A percentile compares a stretch with the other conserved stretches of the same genome.
phyloP scores from a whole-genome alignment of 192 early-diverging fungal species.

The Chytriomyces sp. region DNA sequence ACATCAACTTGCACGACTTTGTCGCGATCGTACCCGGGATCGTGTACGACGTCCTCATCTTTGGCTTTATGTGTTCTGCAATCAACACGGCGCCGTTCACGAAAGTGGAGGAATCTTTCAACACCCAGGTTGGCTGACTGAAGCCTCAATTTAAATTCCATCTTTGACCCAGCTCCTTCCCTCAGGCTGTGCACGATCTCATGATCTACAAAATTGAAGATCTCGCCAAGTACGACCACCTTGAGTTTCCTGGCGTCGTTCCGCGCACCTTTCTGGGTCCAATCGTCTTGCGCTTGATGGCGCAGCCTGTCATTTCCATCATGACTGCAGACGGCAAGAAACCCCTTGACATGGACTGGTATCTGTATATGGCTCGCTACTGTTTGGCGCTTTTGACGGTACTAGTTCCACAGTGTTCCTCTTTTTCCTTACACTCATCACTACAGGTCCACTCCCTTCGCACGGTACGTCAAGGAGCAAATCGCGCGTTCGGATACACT shows the following conservation, averaged over 20 bases:
- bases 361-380: constrained; percentile 17
- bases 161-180: background rate
- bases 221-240: constrained; percentile 71
- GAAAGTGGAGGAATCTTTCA: constrained; percentile 98
- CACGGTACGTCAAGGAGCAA: constrained; percentile 55
- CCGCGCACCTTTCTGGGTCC: constrained; percentile 92
- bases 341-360: background rate
- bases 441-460: constrained; percentile 43
- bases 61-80: constrained; percentile 4
- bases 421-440: constrained; percentile 37
- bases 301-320: constrained; percentile 10
- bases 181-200: constrained; percentile 81
- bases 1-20: constrained; percentile 5
- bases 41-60: constrained; percentile 8
- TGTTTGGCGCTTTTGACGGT: constrained; percentile 14
- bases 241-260: constrained; percentile 91
- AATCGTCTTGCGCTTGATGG: constrained; percentile 51
- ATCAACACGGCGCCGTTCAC: constrained; percentile 65
- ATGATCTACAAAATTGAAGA: constrained; percentile 47
- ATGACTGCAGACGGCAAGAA: background rate
- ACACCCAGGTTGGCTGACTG: constrained; percentile 77
- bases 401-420: background rate
- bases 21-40: constrained; percentile 1
- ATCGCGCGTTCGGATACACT: constrained; percentile 57
- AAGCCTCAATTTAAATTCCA: background rate